Conservation (phyloP, 768 basidiomycete species). For the Xanthoconium purpureum region DNA sequence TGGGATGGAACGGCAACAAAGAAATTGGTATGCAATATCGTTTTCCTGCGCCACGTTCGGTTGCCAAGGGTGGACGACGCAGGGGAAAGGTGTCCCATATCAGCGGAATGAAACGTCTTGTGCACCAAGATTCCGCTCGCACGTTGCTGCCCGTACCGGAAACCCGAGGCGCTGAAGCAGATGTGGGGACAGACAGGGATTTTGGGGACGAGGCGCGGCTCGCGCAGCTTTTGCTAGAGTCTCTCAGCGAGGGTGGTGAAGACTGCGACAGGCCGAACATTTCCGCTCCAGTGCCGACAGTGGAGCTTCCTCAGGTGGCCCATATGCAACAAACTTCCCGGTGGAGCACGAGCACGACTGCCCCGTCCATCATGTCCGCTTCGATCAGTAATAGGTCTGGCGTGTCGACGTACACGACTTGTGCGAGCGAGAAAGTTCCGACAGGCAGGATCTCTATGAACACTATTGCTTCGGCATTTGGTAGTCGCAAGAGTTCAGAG, state of each 20-base stretch:
- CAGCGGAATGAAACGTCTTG: slow-evolving; percentile 22
- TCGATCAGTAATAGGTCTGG: slow-evolving; percentile 27
- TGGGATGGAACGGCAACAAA: slow-evolving; percentile 23
- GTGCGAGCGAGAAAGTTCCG: slow-evolving; percentile 24
- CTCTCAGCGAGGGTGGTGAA: slow-evolving; percentile 17
- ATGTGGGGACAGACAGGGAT: slow-evolving; percentile 15
- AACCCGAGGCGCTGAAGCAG: slow-evolving; percentile 15
- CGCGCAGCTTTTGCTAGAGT: slow-evolving; percentile 31
- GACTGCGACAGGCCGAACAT: background rate
- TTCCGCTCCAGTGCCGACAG: slow-evolving; percentile 2
- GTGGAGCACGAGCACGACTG: slow-evolving; percentile 33
- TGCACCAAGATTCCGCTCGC: slow-evolving; percentile 28
- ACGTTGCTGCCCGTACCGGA: slow-evolving; percentile 24
- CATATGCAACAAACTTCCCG: slow-evolving; percentile 25
- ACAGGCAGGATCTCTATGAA: slow-evolving; percentile 28
- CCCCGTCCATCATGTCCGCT: slow-evolving; percentile 24
- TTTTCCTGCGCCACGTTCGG: slow-evolving; percentile 32
- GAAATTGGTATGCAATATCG: slow-evolving; percentile 31
- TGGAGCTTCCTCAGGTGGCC: slow-evolving; percentile 15
- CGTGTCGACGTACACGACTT: slow-evolving; percentile 28
- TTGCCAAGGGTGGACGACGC: slow-evolving; percentile 22
- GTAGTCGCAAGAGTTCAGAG: slow-evolving; percentile 29
- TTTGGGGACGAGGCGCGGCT: slow-evolving; percentile 30
- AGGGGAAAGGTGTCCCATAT: slow-evolving; percentile 16
- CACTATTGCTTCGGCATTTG: slow-evolving; percentile 23